Percentiles rank a stretch among this genome's conserved stretches.
Conservation (phyloP, 768 basidiomycete genomes). For the Ramaria rubella region DNA sequence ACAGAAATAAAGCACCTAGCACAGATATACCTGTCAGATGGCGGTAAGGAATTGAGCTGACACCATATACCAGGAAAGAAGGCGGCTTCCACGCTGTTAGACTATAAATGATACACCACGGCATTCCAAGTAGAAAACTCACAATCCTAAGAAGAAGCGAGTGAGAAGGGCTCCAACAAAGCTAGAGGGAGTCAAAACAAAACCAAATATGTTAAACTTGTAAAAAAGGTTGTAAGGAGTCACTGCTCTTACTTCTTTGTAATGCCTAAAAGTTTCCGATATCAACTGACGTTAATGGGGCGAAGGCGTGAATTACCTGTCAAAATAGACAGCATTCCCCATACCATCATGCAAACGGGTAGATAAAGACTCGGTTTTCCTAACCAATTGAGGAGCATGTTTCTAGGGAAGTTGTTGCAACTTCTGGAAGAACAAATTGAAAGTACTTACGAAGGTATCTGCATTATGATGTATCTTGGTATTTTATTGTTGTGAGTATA, state of each 20-base stretch:
- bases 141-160: constrained; percentile 72
- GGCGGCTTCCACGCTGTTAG: constrained; percentile 40
- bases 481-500: not conserved
- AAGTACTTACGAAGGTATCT: constrained; percentile 32
- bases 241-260: not conserved
- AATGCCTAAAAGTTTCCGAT: no score
- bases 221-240: not conserved
- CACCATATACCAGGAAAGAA: constrained; percentile 53
- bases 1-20: constrained; percentile 26
- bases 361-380: constrained; percentile 66
- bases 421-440: not conserved
- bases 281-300: constrained; percentile 25
- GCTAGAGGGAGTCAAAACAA: constrained; percentile 27
- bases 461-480: constrained; percentile 29
- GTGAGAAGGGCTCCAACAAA: constrained; percentile 60
- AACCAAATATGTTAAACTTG: no score
- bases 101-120: constrained; percentile 15
- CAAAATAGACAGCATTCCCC: constrained; percentile 48
- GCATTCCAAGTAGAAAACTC: constrained; percentile 29
- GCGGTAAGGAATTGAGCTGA: not conserved
- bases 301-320: constrained; percentile 42
- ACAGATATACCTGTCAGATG: not conserved
- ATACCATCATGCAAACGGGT: constrained; percentile 59
- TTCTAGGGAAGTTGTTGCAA: constrained; percentile 33
- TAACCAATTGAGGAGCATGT: constrained; percentile 62